A percentile compares a stretch with the other conserved stretches of the same genome.
Evolutionary conservation across 164 flowering plant genomes (phyloP).

Genomic region (Berberis thunbergii): DNA sequence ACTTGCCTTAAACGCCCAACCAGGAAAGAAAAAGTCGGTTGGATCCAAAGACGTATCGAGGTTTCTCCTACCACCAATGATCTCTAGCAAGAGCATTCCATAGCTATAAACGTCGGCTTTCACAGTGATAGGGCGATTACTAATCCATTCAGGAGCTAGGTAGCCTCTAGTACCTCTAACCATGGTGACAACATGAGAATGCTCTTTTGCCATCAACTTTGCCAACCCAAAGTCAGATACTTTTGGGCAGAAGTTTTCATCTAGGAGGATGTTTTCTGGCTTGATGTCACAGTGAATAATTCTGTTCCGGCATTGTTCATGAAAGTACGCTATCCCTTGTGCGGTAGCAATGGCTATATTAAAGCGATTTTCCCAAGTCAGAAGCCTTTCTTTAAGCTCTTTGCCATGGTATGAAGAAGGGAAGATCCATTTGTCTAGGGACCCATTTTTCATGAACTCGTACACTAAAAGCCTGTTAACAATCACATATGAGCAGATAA

Average conservation of each 20-base stretch:
- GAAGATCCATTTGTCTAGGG: slow-evolving; percentile 91
- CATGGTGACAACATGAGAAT: slow-evolving; percentile 88
- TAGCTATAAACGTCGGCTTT: slow-evolving; percentile 94
- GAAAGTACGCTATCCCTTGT: slow-evolving; percentile 91
- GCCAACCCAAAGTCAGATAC: slow-evolving; percentile 95
- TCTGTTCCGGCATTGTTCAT: slow-evolving; percentile 81
- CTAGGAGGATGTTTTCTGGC: slow-evolving; percentile 88
- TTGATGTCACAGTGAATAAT: slow-evolving; percentile 96
- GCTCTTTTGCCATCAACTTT: slow-evolving; percentile 88
- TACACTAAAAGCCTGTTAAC: slow-evolving; percentile 74
- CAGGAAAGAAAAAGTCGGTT: slow-evolving; percentile 78
- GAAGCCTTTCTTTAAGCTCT: slow-evolving; percentile 22
- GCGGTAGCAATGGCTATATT: slow-evolving; percentile 69
- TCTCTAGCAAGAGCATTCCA: slow-evolving; percentile 94
- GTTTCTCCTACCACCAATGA: slow-evolving; percentile 86
- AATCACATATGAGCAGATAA: neutral
- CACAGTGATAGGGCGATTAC: slow-evolving; percentile 84
- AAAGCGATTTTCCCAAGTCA: slow-evolving; percentile 80
- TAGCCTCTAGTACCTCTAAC: slow-evolving; percentile 92
- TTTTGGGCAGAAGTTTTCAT: slow-evolving; percentile 78
- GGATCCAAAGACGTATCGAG: slow-evolving; percentile 76
- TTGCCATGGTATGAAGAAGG: slow-evolving; percentile 26
- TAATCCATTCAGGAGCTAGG: slow-evolving; percentile 94
- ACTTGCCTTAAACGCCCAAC: slow-evolving; percentile 84
- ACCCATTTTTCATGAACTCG: slow-evolving; percentile 87